A percentile compares a stretch with the other conserved stretches of the same genome.
phyloP scores from a whole-genome alignment of 2,329 filamentous ascomycete species.

The Aspergillus awamori region DNA sequence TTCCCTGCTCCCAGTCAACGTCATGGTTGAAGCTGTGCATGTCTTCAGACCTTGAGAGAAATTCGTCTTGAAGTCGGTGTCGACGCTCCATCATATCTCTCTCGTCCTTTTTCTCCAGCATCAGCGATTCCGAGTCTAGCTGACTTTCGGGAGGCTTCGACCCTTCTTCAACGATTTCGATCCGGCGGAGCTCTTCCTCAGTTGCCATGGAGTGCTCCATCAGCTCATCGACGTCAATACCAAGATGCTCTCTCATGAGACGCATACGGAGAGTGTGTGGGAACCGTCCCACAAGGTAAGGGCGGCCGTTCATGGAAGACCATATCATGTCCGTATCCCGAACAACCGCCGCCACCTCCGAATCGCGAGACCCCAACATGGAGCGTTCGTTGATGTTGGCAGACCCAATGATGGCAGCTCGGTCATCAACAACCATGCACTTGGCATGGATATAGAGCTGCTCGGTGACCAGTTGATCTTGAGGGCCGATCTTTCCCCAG shows the following conservation, averaged over 20 bases:
- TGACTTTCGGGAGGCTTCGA: slow-evolving; percentile 24
- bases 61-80: slow-evolving; percentile 57
- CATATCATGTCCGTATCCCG: slow-evolving; percentile 90
- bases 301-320: slow-evolving; percentile 86
- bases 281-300: slow-evolving; percentile 88
- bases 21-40: slow-evolving; percentile 76
- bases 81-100: slow-evolving; percentile 47
- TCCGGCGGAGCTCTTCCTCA: slow-evolving; percentile 63
- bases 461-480: slow-evolving; percentile 84
- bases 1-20: slow-evolving; percentile 63
- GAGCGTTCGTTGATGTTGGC: slow-evolving; percentile 99
- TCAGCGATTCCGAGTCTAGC: slow-evolving; percentile 34
- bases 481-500: slow-evolving; percentile 87
- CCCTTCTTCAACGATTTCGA: slow-evolving; percentile 59
- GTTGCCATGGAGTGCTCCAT: slow-evolving; percentile 74
- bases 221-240: slow-evolving; percentile 91
- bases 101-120: slow-evolving; percentile 43
- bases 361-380: slow-evolving; percentile 89
- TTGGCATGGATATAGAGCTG: slow-evolving; percentile 99
- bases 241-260: slow-evolving; percentile 94
- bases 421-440: slow-evolving; percentile 92
- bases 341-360: slow-evolving; percentile 86
- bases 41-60: slow-evolving; percentile 58
- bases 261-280: slow-evolving; percentile 90
- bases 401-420: slow-evolving; percentile 89